phyloP scores from a whole-genome alignment of 192 early-diverging fungal genomes.

The Coemansia sp. region DNA sequence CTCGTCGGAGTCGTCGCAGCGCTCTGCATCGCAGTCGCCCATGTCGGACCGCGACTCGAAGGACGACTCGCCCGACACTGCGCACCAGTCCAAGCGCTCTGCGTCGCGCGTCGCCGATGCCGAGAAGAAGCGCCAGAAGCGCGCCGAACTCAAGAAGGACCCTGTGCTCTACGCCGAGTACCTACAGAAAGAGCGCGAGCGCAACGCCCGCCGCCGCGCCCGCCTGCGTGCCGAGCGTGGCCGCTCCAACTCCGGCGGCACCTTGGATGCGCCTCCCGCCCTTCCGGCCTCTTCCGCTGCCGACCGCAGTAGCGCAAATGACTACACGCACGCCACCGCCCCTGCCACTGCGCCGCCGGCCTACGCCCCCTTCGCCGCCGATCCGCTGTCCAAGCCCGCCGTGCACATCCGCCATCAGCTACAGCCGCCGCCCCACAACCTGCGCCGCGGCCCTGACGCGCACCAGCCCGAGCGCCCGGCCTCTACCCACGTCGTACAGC shows the following conservation, averaged over 20 bases:
- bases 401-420: constrained; percentile 29
- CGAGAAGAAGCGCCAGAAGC: constrained; percentile 56
- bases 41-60: constrained; percentile 17
- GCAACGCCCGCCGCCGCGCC: constrained; percentile 51
- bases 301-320: constrained; percentile 34
- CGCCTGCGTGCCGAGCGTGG: constrained; percentile 49
- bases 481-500: constrained; percentile 11
- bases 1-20: constrained; percentile 4
- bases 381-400: constrained; percentile 12
- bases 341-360: constrained; percentile 18
- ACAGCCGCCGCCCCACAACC: constrained; percentile 37
- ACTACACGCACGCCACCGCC: constrained; percentile 23
- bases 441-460: constrained; percentile 22
- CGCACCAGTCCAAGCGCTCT: constrained; percentile 37
- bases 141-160: constrained; percentile 53
- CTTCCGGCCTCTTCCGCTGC: constrained; percentile 10
- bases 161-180: constrained; percentile 51
- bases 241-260: constrained; percentile 41
- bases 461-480: constrained; percentile 1
- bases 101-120: constrained; percentile 52
- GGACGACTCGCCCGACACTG: constrained; percentile 29
- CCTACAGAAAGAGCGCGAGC: constrained; percentile 53
- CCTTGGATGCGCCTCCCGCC: constrained; percentile 10
- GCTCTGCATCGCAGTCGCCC: constrained; percentile 19
- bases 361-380: constrained; percentile 37